Conservation (phyloP, 768 basidiomycete genomes). For the Scleroderma bovista region DNA sequence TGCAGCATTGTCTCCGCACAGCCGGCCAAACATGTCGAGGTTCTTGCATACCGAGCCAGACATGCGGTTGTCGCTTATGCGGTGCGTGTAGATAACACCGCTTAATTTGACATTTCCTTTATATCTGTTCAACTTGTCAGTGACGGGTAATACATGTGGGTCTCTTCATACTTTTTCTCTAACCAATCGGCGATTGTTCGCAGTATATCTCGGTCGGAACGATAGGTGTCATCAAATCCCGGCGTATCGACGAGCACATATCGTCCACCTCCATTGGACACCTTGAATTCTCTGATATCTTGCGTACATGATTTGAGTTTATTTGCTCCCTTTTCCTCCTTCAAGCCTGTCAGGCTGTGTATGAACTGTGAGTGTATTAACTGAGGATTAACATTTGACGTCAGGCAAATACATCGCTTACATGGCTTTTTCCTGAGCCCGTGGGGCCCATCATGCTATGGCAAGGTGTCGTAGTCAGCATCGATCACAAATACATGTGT, state of each 20-base stretch:
- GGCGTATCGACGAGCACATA: conserved; percentile 16
- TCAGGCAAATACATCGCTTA: no score
- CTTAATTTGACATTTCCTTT: conserved; percentile 8
- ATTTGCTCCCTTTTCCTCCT: no score
- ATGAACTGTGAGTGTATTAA: no score
- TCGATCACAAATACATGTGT: no score
- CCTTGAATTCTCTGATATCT: conserved; percentile 7
- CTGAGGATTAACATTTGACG: no score
- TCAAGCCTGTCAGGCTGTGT: no score
- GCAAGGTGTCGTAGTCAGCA: no score
- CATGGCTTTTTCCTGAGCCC: no score
- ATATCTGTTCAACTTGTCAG: neutral
- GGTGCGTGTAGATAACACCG: conserved; percentile 32
- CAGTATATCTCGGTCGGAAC: neutral
- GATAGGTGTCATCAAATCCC: conserved; percentile 1
- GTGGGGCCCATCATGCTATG: no score
- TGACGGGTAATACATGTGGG: neutral
- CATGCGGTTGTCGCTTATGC: conserved; percentile 28
- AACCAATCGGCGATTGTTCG: neutral
- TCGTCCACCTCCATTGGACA: conserved; percentile 6
- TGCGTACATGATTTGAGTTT: neutral
- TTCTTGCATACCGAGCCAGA: conserved; percentile 25
- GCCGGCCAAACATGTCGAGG: conserved; percentile 27
- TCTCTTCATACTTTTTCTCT: neutral
- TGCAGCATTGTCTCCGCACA: conserved; percentile 30